phyloP scores from a whole-genome alignment of 805 yeast genomes.

The Yamadazyma ubonensis region DNA sequence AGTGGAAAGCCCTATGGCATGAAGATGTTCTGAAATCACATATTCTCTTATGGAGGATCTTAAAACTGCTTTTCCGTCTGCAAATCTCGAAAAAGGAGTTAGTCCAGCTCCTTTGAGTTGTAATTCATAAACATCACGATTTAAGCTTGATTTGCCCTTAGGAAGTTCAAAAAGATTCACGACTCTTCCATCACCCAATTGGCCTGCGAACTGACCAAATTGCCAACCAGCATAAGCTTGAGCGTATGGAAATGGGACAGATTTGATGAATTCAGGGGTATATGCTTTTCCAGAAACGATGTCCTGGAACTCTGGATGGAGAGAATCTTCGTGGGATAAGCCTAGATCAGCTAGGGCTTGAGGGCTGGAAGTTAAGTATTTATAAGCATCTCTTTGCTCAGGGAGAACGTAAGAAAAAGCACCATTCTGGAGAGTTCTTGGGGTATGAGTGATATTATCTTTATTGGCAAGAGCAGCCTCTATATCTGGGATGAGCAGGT shows the following conservation, averaged over 20 bases:
- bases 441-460: conserved; percentile 33
- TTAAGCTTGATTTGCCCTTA: conserved; percentile 25
- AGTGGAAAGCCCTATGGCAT: conserved; percentile 81
- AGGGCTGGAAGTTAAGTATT: conserved; percentile 56
- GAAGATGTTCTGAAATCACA: conserved; percentile 74
- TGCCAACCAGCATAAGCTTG: conserved; percentile 96
- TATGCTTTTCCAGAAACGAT: conserved; percentile 61
- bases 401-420: conserved; percentile 76
- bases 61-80: conserved; percentile 93
- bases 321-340: conserved; percentile 37
- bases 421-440: conserved; percentile 49
- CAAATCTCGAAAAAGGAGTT: conserved; percentile 91
- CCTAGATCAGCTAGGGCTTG: conserved; percentile 64
- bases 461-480: conserved; percentile 30
- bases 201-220: conserved; percentile 96
- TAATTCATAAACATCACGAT: conserved; percentile 52
- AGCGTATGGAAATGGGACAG: conserved; percentile 71
- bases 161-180: conserved; percentile 72
- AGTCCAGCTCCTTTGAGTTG: conserved; percentile 91
- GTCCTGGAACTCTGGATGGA: conserved; percentile 47
- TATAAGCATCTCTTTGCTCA: conserved; percentile 51
- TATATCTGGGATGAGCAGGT: conserved; percentile 24
- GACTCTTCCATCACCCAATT: conserved; percentile 94
- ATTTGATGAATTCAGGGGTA: conserved; percentile 25
- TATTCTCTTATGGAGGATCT: conserved; percentile 88